A percentile compares a stretch with the other conserved stretches of the same genome.
Evolutionary conservation across 768 basidiomycete genomes (phyloP).

Genomic region (Tylopilus balloui): DNA sequence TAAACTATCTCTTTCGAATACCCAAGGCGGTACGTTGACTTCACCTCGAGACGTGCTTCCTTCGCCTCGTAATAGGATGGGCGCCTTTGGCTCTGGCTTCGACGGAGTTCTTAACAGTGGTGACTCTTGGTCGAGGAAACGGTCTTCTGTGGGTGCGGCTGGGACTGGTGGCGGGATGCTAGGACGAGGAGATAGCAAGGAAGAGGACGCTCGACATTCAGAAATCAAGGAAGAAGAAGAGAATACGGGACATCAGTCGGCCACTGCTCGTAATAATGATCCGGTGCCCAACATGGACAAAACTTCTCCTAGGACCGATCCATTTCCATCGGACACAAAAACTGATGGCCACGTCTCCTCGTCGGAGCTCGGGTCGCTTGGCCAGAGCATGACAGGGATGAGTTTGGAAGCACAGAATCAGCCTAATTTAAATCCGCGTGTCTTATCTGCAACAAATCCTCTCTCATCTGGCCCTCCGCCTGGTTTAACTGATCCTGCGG

Average conservation of each 20-base stretch:
- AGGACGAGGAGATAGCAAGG: conserved; percentile 39
- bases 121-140: conserved; percentile 69
- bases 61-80: conserved; percentile 61
- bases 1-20: conserved; percentile 64
- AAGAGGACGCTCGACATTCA: conserved; percentile 37
- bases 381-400: conserved; percentile 13
- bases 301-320: conserved; percentile 11
- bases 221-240: conserved; percentile 65
- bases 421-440: conserved; percentile 4
- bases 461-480: conserved; percentile 39
- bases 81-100: conserved; percentile 55
- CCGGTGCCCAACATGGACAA: conserved; percentile 6
- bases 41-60: conserved; percentile 59
- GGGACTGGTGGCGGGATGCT: conserved; percentile 37
- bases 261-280: conserved; percentile 7
- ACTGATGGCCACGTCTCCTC: conserved; percentile 8
- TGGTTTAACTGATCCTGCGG: conserved; percentile 49
- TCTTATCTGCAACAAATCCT: conserved; percentile 8
- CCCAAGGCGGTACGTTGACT: conserved; percentile 44
- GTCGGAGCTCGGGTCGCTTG: conserved; percentile 7
- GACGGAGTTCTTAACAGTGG: conserved; percentile 67
- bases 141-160: conserved; percentile 51
- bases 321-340: conserved; percentile 4
- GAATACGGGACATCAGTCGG: conserved; percentile 3
- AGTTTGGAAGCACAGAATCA: conserved; percentile 12